These are phyloP conservation scores for Aspergillus sp. DNA, from an alignment of 2,329 filamentous ascomycete species.

Conservation along the genomic window DNA sequence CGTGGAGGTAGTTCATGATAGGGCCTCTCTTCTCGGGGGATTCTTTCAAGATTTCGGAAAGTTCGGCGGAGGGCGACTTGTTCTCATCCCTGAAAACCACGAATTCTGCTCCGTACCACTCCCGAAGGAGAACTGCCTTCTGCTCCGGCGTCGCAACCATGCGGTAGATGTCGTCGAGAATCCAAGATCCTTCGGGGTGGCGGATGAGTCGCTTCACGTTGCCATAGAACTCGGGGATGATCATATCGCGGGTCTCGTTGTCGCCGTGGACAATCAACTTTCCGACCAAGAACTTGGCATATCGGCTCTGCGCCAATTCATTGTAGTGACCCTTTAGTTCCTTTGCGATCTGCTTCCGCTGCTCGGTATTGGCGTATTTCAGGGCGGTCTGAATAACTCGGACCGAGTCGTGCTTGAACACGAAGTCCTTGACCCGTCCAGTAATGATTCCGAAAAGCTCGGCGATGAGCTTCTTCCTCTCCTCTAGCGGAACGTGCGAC, in stretches of 20 bases:
- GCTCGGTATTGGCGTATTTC: constrained; percentile 86
- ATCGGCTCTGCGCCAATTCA: constrained; percentile 86
- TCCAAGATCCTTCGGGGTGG: constrained; percentile 95
- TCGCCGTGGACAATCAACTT: constrained; percentile 95
- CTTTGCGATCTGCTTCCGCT: constrained; percentile 79
- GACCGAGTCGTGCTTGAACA: constrained; percentile 98
- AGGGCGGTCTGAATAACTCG: constrained; percentile 93
- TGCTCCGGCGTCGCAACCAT: constrained; percentile 82
- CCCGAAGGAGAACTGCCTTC: constrained; percentile 78
- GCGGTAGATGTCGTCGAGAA: constrained; percentile 94
- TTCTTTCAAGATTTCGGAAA: constrained; percentile 71
- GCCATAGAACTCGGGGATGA: constrained; percentile 93
- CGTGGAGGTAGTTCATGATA: constrained; percentile 81
- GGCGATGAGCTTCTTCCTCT: constrained; percentile 80
- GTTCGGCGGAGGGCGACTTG: constrained; percentile 58
- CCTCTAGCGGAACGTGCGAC: constrained; percentile 86
- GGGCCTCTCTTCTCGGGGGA: constrained; percentile 82
- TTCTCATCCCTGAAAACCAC: constrained; percentile 68
- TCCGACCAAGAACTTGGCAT: constrained; percentile 95
- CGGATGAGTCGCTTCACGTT: constrained; percentile 91
- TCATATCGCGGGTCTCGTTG: constrained; percentile 78
- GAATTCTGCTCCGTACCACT: constrained; percentile 97
- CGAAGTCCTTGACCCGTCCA: constrained; percentile 88
- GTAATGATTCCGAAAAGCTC: constrained; percentile 92
- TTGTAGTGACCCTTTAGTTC: constrained; percentile 85